Conservation (phyloP, 2,329 filamentous ascomycete species). For the Talaromyces rugulosus region DNA sequence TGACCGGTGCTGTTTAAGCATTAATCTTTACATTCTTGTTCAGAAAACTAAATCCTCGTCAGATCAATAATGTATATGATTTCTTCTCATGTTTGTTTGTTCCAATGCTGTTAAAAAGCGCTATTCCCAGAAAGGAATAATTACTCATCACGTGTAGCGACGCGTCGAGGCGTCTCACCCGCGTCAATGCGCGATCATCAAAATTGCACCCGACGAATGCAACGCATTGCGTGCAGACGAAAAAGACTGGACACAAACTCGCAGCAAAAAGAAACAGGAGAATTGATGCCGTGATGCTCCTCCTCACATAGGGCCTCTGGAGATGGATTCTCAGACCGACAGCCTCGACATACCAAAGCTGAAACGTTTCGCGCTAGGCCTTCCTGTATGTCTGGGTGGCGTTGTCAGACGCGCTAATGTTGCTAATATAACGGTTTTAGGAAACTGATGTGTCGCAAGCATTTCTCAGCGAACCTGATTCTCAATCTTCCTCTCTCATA, state of each 20-base stretch:
- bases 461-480: constrained; percentile 13
- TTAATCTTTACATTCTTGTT: not conserved
- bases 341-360: constrained; percentile 38
- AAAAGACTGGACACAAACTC: not conserved
- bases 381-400: constrained; percentile 30
- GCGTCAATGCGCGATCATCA: constrained; percentile 6
- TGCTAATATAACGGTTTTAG: constrained; percentile 17
- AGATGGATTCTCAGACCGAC: constrained; percentile 38
- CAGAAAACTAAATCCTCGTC: not conserved
- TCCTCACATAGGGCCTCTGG: not conserved
- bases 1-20: not conserved
- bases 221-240: not conserved
- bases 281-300: not conserved
- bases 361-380: constrained; percentile 38
- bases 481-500: constrained; percentile 7
- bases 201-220: not conserved
- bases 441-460: constrained; percentile 27
- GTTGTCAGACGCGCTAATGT: constrained; percentile 25
- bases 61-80: not conserved
- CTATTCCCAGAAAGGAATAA: not conserved
- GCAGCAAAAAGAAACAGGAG: not conserved
- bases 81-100: too few relatives aligned
- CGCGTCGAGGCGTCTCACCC: constrained; percentile 13
- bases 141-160: constrained; percentile 8
- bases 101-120: not conserved